These are phyloP conservation scores for Globisporangium viniferum DNA, from an alignment of 352 stramenopile genomes.

Conservation along the genomic window DNA sequence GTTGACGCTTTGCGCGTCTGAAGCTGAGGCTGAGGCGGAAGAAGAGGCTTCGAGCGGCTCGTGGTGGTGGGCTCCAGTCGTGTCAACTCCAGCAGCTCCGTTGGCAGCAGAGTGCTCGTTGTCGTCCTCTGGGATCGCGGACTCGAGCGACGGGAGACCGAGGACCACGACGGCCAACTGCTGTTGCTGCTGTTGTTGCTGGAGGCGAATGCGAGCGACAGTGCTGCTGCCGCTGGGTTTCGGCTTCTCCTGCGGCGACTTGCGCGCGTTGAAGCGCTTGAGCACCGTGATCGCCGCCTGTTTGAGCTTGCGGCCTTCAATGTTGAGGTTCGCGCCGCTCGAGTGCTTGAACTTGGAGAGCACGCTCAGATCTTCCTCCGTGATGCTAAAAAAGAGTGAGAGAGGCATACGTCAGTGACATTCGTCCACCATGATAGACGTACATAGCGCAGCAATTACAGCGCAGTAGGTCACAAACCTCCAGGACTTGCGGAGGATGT, in stretches of 20 bases:
- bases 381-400: conserved; percentile 18
- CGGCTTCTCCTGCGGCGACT: conserved; percentile 9
- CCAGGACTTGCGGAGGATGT: conserved; percentile 56
- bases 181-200: conserved; percentile 1
- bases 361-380: conserved; percentile 35
- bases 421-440: background rate
- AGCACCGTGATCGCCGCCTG: conserved; percentile 49
- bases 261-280: conserved; percentile 26
- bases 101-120: background rate
- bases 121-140: conserved; percentile 8
- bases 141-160: conserved; percentile 13
- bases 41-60: background rate
- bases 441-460: background rate
- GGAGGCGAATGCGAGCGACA: background rate
- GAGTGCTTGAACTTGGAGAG: conserved; percentile 66
- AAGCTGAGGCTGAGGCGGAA: background rate
- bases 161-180: conserved; percentile 4
- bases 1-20: background rate
- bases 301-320: conserved; percentile 58
- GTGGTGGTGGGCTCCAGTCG: background rate
- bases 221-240: background rate
- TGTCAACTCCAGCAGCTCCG: background rate
- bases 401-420: background rate
- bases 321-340: conserved; percentile 52
- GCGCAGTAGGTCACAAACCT: conserved; percentile 27